These are phyloP conservation scores for Echium plantagineum DNA, from an alignment of 257 asterid genomes.

Conservation along the genomic window DNA sequence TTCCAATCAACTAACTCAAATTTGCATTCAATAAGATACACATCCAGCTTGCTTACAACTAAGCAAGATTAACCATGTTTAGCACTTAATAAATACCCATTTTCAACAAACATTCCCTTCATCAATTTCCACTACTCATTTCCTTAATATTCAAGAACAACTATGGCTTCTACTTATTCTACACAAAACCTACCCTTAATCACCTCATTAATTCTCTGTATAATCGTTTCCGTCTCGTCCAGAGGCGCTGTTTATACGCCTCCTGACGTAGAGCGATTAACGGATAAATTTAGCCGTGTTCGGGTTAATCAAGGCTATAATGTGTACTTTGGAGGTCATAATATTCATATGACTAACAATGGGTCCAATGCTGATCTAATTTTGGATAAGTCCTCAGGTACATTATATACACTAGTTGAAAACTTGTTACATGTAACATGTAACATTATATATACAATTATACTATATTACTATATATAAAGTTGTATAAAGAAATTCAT, in stretches of 20 bases:
- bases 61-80: slow-evolving; percentile 18
- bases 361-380: slow-evolving; percentile 50
- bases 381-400: slow-evolving; percentile 66
- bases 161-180: slow-evolving; percentile 22
- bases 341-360: slow-evolving; percentile 35
- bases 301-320: slow-evolving; percentile 33
- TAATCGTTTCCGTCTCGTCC: slow-evolving; percentile 21
- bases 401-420: neutral
- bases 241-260: slow-evolving; percentile 56
- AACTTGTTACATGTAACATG: neutral
- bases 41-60: slow-evolving; percentile 80
- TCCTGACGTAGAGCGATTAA: slow-evolving; percentile 49
- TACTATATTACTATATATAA: no score
- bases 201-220: slow-evolving; percentile 14
- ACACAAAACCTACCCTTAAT: slow-evolving; percentile 8
- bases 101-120: slow-evolving; percentile 9
- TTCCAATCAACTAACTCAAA: slow-evolving; percentile 23
- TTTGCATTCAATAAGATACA: slow-evolving; percentile 20
- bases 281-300: slow-evolving; percentile 31
- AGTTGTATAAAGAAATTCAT: neutral
- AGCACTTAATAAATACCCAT: slow-evolving; percentile 19
- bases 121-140: neutral
- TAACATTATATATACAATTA: neutral
- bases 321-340: slow-evolving; percentile 47
- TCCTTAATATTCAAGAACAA: slow-evolving; percentile 1